Evolutionary conservation across 1,284 basidiomycete genomes (phyloP).

Genomic region (Ustilago hordei): DNA sequence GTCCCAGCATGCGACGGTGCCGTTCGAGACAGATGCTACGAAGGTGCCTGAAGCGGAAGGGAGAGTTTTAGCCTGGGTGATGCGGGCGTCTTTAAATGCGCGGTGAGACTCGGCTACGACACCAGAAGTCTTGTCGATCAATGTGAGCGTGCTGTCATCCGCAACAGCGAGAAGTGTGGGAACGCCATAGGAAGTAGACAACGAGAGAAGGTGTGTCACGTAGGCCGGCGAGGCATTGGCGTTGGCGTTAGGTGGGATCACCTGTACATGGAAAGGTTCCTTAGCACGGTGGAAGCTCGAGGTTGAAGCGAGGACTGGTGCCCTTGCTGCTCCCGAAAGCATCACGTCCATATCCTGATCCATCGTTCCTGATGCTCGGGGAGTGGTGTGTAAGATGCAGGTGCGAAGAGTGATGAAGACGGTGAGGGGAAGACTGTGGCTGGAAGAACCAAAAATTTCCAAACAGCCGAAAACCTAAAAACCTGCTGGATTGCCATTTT

Average conservation of each 20-base stretch:
- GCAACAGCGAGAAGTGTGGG: constrained; percentile 46
- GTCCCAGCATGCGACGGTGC: constrained; percentile 52
- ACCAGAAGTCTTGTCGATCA: constrained; percentile 54
- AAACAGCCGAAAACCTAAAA: constrained; percentile 7
- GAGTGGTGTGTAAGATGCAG: not conserved
- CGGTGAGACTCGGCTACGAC: constrained; percentile 36
- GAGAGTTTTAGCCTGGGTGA: constrained; percentile 44
- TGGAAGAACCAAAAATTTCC: constrained; percentile 8
- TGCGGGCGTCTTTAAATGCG: constrained; percentile 33
- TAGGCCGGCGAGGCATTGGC: constrained; percentile 46
- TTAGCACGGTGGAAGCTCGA: constrained; percentile 31
- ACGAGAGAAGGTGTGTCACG: constrained; percentile 54
- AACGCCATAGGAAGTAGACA: constrained; percentile 36
- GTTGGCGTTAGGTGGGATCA: constrained; percentile 38
- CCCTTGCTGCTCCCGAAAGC: constrained; percentile 42
- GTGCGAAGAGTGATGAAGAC: not conserved
- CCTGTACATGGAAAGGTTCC: constrained; percentile 47
- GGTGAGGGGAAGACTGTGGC: not conserved
- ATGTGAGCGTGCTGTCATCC: constrained; percentile 45
- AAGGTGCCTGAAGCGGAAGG: constrained; percentile 24
- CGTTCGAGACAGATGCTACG: constrained; percentile 37
- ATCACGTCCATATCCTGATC: constrained; percentile 40
- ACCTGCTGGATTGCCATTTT: not conserved
- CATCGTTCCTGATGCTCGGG: constrained; percentile 15
- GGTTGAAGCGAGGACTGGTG: constrained; percentile 31